Base-by-base conservation (phyloP, 495 filamentous ascomycete genomes). In the Xylona heveae region DNA sequence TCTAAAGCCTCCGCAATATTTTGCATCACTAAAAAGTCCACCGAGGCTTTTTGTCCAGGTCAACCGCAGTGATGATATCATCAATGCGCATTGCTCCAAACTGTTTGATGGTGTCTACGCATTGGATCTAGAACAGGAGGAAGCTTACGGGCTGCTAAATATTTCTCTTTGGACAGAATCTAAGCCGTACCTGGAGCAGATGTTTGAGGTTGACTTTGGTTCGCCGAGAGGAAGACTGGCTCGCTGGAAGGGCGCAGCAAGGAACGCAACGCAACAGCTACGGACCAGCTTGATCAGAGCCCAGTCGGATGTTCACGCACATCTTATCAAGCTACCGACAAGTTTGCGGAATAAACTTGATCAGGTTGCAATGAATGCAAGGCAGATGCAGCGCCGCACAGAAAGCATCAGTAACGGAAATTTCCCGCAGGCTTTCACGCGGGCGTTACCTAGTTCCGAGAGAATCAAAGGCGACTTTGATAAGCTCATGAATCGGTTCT, bases 71-170 rank as follows among this genome's bases (percentile, higher is more conserved):
- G 51, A 39, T 9, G 43, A 48, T 30, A 32, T 43, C 13, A 52
- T 76, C 24, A 40, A 55, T 10, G 53, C 62, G 36, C 51, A 66
- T 37, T 38, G 72, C 6, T 61, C 61, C 3, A 54, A 47, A 25
- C 45, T 71, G 13, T 65, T 68, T 35, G 60, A 73, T 16, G 68
- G 64, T 7, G 62, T 68, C 3, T 71, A 71, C 42, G 55, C 60
- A 6, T 42, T 75, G 30, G 56, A 62, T 24, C 42, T 76, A 18
- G 53, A 64, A 19, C 59, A 59, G 23, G 61, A 68, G 24, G 62
- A 74, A 40, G 64, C 70, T 13, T 61, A 62, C 32, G 68, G 71
- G 4, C 28, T 58, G 33, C 44, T 76, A 38, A 62, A 71, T 33
- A 54, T 75, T 29, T 64, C 58, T 7, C 53, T 76, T 23, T 57